phyloP scores from a whole-genome alignment of 2,329 filamentous ascomycete genomes.

The Fusarium sp. region DNA sequence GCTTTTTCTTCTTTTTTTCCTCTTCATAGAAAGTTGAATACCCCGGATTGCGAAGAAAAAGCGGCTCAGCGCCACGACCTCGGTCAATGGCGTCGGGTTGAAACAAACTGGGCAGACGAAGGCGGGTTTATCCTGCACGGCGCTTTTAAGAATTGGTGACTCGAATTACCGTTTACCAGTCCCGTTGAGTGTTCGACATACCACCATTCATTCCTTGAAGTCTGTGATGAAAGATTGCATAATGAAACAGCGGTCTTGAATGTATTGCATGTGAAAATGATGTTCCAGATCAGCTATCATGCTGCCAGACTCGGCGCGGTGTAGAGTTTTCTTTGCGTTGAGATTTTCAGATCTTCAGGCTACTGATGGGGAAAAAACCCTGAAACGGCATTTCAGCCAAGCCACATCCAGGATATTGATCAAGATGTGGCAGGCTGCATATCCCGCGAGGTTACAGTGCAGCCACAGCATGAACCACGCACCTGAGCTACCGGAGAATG shows the following conservation, averaged over 20 bases:
- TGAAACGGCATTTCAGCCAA: slow-evolving; percentile 1
- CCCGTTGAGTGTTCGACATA: slow-evolving; percentile 72
- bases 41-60: slow-evolving; percentile 64
- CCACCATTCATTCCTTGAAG: neutral
- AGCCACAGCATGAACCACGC: neutral
- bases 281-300: neutral
- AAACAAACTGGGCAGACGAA: slow-evolving; percentile 66
- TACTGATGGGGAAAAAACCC: neutral
- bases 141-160: slow-evolving; percentile 72
- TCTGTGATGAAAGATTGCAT: neutral
- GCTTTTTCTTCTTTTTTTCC: slow-evolving; percentile 41
- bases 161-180: slow-evolving; percentile 65
- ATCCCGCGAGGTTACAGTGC: neutral
- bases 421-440: neutral
- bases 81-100: slow-evolving; percentile 61
- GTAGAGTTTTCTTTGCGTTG: neutral
- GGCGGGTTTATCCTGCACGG: slow-evolving; percentile 53
- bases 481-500: neutral
- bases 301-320: neutral
- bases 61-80: slow-evolving; percentile 59
- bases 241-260: neutral
- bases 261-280: slow-evolving; percentile 6
- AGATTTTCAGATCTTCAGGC: too few relatives aligned
- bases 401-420: neutral
- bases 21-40: slow-evolving; percentile 66